Base-by-base conservation (phyloP, 306 rosid species). In the Senna tora region DNA sequence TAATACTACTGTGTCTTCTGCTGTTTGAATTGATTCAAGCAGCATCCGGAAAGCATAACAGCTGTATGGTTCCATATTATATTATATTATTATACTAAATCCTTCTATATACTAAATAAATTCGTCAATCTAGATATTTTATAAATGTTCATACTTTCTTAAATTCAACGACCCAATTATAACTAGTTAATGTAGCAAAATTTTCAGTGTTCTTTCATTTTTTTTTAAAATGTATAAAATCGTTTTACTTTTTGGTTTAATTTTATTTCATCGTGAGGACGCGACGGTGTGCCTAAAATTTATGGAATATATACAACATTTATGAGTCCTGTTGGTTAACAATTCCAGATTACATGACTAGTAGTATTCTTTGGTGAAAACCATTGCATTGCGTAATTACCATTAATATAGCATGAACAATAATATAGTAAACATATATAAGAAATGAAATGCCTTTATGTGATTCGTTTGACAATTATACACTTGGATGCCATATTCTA, bases 1-100 rank as follows among this genome's bases (percentile, higher is more conserved):
- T 43, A 38, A 67, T 58, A 77, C 77, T 66, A 43, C 56, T 55
- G 42, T n/a, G 64, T 55, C 57, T 38, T 49, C 62, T 46, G 16
- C 45, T 64, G 36, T 33, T 46, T 56, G 39, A 55, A 55, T 65
- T 78, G 69, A 41, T 71, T 51, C 43, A 42, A 62, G 72, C 21
- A 53, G 33, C 43, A 77, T 17, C 34, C 11, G 9, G 28, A 76
- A 21, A 57, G 68, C 80, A 64, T 53, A 41, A 21, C 50, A 52
- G 53, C 39, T 6, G 14, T 41, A 12, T 36, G 71, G 14, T 36
- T 51, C 0, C 30, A 25, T 25, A 25, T 25, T 25, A 25, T 25
- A 25, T 25, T 25, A 25, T 3, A 25, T 25, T 25, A 25, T 25
- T 25, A 25, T 25, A 25, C 30, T 25, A 25, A 25, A 25, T 25